These are phyloP conservation scores for Fusarium tjaetaba DNA, from an alignment of 2,329 filamentous ascomycete genomes.

Conservation along the genomic window DNA sequence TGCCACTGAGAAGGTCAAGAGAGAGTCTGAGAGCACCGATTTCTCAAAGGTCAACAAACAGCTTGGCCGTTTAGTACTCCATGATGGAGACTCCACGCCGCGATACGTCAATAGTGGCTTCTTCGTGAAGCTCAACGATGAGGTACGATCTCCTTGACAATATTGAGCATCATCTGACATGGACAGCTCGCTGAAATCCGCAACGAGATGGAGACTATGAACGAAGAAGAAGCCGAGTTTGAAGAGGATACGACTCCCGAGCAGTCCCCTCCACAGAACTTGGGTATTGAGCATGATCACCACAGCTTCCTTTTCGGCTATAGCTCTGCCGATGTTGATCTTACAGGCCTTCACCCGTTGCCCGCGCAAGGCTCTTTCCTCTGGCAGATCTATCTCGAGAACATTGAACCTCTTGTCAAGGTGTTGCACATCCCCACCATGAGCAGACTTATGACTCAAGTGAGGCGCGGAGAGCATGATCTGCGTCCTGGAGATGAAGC, in stretches of 20 bases:
- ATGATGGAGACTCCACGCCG: slow-evolving; percentile 72
- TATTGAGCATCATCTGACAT: background rate
- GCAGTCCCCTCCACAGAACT: slow-evolving; percentile 27
- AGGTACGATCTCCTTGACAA: slow-evolving; percentile 57
- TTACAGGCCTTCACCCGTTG: slow-evolving; percentile 27
- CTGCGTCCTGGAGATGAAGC: slow-evolving; percentile 29
- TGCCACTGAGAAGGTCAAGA: slow-evolving; percentile 21
- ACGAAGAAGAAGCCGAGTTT: slow-evolving; percentile 11
- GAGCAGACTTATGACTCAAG: slow-evolving; percentile 28
- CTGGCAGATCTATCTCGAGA: slow-evolving; percentile 36
- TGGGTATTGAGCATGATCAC: slow-evolving; percentile 4
- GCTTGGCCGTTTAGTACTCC: slow-evolving; percentile 71
- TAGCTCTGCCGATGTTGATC: slow-evolving; percentile 21
- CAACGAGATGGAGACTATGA: slow-evolving; percentile 28
- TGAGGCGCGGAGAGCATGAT: slow-evolving; percentile 26
- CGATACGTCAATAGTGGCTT: slow-evolving; percentile 80
- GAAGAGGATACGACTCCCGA: slow-evolving; percentile 32
- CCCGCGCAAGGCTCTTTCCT: slow-evolving; percentile 22
- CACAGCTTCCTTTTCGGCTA: slow-evolving; percentile 37
- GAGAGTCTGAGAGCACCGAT: slow-evolving; percentile 53
- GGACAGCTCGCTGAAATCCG: slow-evolving; percentile 28
- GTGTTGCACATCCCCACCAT: slow-evolving; percentile 34
- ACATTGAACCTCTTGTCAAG: slow-evolving; percentile 33
- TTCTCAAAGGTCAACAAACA: slow-evolving; percentile 46
- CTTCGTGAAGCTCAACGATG: slow-evolving; percentile 78